These are phyloP conservation scores for Vigna hirtella DNA, from an alignment of 306 rosid species.

Conservation along the genomic window DNA sequence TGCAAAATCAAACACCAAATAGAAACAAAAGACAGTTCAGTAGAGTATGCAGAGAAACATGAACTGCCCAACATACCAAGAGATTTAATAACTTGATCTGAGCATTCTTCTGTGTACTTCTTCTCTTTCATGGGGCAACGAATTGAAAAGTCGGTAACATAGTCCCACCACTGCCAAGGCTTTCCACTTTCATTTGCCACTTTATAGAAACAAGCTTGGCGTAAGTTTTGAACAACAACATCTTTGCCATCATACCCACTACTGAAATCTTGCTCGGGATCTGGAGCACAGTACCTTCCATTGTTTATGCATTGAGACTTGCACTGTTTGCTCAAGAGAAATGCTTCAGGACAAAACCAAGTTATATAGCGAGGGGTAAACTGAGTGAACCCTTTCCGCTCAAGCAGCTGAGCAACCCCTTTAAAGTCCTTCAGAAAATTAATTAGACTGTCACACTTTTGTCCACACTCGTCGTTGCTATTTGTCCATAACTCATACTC, in stretches of 20 bases:
- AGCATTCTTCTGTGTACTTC: slow-evolving; percentile 75
- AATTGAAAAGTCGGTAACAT: slow-evolving; percentile 87
- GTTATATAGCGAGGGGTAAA: slow-evolving; percentile 93
- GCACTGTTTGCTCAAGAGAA: slow-evolving; percentile 81
- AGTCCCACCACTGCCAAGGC: slow-evolving; percentile 99
- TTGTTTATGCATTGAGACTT: slow-evolving; percentile 88
- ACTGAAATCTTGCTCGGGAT: slow-evolving; percentile 93
- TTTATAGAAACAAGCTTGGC: slow-evolving; percentile 90
- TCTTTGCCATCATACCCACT: slow-evolving; percentile 95
- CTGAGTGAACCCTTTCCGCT: slow-evolving; percentile 82
- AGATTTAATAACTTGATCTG: slow-evolving; percentile 82
- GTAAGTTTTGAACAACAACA: slow-evolving; percentile 90
- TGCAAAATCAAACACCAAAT: slow-evolving; percentile 28
- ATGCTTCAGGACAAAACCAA: slow-evolving; percentile 93
- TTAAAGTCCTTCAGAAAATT: slow-evolving; percentile 76
- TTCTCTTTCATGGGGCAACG: slow-evolving; percentile 94
- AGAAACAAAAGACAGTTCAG: slow-evolving; percentile 15
- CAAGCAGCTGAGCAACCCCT: slow-evolving; percentile 93
- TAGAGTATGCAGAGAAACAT: slow-evolving; percentile 30
- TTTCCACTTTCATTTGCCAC: slow-evolving; percentile 93
- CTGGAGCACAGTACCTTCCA: slow-evolving; percentile 98
- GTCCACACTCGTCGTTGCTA: slow-evolving; percentile 94
- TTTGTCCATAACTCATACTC: slow-evolving; percentile 97
- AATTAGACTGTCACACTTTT: slow-evolving; percentile 85
- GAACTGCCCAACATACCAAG: slow-evolving; percentile 70